Percentiles rank a stretch among this genome's conserved stretches.
phyloP scores from a whole-genome alignment of 345 rosid species.

The Salix udensis region DNA sequence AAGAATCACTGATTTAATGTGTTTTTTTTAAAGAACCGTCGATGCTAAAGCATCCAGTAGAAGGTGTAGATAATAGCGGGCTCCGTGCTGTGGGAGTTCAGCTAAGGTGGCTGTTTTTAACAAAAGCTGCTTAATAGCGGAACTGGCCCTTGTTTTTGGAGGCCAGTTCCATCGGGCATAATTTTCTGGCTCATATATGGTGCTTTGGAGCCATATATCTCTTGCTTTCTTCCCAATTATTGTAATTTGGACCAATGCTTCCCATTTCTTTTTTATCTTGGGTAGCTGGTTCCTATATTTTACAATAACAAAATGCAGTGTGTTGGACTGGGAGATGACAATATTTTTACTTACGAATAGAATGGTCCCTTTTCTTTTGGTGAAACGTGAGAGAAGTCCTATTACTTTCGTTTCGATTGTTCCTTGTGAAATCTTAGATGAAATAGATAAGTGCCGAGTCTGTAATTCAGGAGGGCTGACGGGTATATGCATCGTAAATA shows the following conservation, averaged over 20 bases:
- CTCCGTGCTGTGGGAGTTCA: conserved; percentile 3
- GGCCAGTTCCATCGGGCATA: conserved; percentile 30
- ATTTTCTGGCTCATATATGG: background rate
- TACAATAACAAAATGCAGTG: background rate
- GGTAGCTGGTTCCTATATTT: conserved; percentile 19
- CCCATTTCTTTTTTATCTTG: conserved; percentile 38
- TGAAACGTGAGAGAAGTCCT: background rate
- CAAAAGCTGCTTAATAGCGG: conserved; percentile 43
- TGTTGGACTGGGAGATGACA: background rate
- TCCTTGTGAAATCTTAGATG: background rate
- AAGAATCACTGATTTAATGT: background rate
- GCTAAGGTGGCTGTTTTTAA: conserved; percentile 43
- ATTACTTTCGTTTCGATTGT: background rate
- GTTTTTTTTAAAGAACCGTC: background rate
- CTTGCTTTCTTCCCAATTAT: background rate
- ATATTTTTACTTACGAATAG: background rate
- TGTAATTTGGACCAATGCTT: conserved; percentile 10
- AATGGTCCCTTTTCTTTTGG: background rate
- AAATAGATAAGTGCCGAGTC: too few species aligned
- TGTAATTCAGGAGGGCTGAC: background rate
- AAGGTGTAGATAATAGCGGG: conserved; percentile 33
- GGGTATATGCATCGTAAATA: too few species aligned
- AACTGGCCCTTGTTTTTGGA: conserved; percentile 37
- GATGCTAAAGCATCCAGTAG: conserved; percentile 11
- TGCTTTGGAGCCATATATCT: background rate